Evolutionary conservation across 805 yeast genomes (phyloP), one percentile per base, ranked within the genome.

Genomic region (Zygosaccharomyces rouxii): DNA sequence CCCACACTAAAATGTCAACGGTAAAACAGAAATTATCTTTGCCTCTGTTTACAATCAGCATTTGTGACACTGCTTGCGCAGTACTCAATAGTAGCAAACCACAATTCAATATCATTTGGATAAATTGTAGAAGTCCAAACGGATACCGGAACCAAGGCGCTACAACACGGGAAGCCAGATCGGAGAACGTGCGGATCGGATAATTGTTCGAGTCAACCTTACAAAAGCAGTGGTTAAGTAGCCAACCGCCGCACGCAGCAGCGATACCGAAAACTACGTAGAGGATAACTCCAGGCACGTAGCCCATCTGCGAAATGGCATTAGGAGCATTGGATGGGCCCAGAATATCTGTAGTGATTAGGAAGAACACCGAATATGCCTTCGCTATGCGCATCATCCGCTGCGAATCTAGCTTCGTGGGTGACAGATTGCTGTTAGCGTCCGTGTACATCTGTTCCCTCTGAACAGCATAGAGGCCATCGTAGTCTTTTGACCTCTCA

Each of bases 301-400:
- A 72, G 3, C 78, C 78, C 48, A 74, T 59, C 49, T 71, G 70
- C 9, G 73, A 56, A 45, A 74, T 62, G 10, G 77, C 73, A 52
- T 71, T 73, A 3, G 78, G 78, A 18, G 78, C 77, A 42, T 69
- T 63, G 10, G 71, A 62, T 16, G 78, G 79, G 22, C 78, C 79
- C 35, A 73, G 63, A 43, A 74, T 73, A 62, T 74, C 78, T 6
- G 78, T 73, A 35, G 79, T 74, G 50, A 74, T 75, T 31, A 75
- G 62, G 55, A 67, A 73, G 60, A 74, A 73, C n/a, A 73, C 75
- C 0, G 71, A 63, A 29, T 50, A 52, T 13, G 47, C 53, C 37
- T 52, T 52, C 22, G 53, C 53, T 16, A 52, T 44, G 22, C 55
- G 55, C 26, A 52, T 21, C 44, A 47, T 18, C 13, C 55, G 38